A percentile compares a stretch with the other conserved stretches of the same genome.
Evolutionary conservation across 202 grass and related monocot species (phyloP).

Genomic region (Setaria viridis): DNA sequence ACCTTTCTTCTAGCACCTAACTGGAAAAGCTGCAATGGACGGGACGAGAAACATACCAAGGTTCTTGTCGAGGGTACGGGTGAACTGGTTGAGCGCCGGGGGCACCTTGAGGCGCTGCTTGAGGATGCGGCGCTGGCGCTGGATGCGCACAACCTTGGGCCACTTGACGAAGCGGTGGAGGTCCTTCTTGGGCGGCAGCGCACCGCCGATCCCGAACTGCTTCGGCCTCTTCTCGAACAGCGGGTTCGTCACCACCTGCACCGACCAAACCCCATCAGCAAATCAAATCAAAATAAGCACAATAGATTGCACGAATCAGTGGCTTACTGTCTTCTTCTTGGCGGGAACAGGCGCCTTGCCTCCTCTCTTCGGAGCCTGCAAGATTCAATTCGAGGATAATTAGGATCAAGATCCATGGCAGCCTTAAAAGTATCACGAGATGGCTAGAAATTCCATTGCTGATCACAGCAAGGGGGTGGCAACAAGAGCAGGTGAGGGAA

Average conservation of each 20-base stretch:
- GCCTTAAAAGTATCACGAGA: not conserved
- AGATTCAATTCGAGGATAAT: not conserved
- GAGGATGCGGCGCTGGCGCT: conserved; percentile 86
- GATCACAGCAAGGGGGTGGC: not conserved
- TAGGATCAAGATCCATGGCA: not conserved
- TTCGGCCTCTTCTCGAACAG: conserved; percentile 94
- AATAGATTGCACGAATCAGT: not conserved
- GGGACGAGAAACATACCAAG: conserved; percentile 47
- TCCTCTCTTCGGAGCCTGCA: conserved; percentile 81
- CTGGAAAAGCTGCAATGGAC: not conserved
- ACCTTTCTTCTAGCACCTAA: not conserved
- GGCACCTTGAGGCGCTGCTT: conserved; percentile 93
- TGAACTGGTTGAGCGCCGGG: conserved; percentile 89
- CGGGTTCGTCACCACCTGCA: conserved; percentile 74
- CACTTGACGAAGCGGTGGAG: conserved; percentile 86
- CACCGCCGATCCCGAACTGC: conserved; percentile 87
- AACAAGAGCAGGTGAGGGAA: too few species aligned
- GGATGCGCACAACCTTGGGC: conserved; percentile 88
- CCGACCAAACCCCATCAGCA: not conserved
- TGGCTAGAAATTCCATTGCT: not conserved
- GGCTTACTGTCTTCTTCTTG: conserved; percentile 66
- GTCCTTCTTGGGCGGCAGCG: conserved; percentile 84
- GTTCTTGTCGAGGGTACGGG: conserved; percentile 87
- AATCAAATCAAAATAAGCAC: not conserved
- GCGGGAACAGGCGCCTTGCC: conserved; percentile 56